Percentiles rank a stretch among this genome's conserved stretches.
Conservation (phyloP, 2,329 filamentous ascomycete genomes). For the Colletotrichum australisinense region DNA sequence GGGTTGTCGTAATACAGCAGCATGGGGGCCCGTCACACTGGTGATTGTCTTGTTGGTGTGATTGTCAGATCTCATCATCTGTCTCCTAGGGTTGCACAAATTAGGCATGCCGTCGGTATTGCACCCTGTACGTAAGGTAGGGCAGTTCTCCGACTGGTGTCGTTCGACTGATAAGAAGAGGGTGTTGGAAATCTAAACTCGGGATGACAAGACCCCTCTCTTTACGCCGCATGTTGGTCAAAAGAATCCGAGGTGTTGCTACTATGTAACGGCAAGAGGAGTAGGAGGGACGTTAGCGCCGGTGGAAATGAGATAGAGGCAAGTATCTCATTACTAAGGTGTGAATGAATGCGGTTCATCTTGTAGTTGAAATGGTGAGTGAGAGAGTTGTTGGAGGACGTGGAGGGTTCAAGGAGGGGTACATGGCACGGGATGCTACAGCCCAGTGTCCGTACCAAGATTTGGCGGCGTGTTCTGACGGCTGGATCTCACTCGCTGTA, state of each 20-base stretch:
- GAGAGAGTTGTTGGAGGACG: neutral
- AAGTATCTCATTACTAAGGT: neutral
- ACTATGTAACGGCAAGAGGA: neutral
- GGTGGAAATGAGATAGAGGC: neutral
- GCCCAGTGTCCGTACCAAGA: constrained; percentile 14
- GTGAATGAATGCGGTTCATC: neutral
- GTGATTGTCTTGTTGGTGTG: neutral
- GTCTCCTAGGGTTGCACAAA: neutral
- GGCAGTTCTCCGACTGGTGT: neutral
- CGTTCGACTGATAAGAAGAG: neutral
- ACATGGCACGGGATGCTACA: neutral
- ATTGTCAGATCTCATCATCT: neutral
- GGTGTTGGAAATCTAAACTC: neutral
- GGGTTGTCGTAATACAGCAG: neutral
- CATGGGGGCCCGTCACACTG: no score
- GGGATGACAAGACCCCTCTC: neutral
- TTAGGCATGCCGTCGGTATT: neutral
- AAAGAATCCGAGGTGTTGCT: neutral
- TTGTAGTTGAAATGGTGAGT: neutral
- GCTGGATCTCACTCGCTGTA: constrained; percentile 28
- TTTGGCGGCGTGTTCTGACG: constrained; percentile 27
- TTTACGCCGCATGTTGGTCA: neutral
- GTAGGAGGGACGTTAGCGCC: neutral
- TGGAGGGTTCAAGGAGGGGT: constrained; percentile 4
- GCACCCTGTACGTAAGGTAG: neutral